Conservation (phyloP, 1,284 basidiomycete genomes). For the Cryptococcus sp. region DNA sequence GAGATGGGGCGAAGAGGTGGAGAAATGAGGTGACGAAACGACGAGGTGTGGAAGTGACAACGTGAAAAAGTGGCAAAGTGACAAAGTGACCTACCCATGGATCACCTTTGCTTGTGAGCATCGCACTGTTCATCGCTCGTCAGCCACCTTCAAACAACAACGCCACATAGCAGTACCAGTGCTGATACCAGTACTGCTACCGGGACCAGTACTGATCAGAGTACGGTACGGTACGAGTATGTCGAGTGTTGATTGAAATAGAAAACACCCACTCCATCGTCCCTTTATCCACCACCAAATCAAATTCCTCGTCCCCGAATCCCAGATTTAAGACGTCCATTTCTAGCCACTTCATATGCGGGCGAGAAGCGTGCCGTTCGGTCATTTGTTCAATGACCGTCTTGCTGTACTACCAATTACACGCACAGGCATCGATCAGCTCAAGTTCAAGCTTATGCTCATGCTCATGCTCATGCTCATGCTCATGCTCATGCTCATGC, state of each 20-base stretch:
- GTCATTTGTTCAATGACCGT: constrained; percentile 81
- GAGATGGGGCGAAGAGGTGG: too few species aligned
- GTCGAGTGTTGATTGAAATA: not conserved
- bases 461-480: too few species aligned
- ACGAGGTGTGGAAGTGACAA: too few species aligned
- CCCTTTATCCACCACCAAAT: constrained; percentile 88
- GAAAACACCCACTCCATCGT: constrained; percentile 69
- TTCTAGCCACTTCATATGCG: constrained; percentile 82
- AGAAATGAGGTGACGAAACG: too few species aligned
- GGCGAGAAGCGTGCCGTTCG: constrained; percentile 61
- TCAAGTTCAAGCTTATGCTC: too few species aligned
- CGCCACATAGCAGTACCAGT: too few species aligned
- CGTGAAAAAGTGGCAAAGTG: too few species aligned
- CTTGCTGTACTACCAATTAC: constrained; percentile 66
- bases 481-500: not conserved
- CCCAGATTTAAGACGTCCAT: constrained; percentile 80
- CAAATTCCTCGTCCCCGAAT: constrained; percentile 70
- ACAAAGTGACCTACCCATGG: constrained; percentile 69
- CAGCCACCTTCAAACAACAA: not conserved
- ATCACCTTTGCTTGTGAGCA: constrained; percentile 85
- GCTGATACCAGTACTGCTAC: too few species aligned
- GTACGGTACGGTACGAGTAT: too few species aligned
- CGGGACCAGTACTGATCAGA: too few species aligned
- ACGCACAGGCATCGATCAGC: too few species aligned
- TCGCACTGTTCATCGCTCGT: constrained; percentile 58